Base-by-base conservation (phyloP, 2,329 filamentous ascomycete genomes). In the Botrytis pseudocinerea region DNA sequence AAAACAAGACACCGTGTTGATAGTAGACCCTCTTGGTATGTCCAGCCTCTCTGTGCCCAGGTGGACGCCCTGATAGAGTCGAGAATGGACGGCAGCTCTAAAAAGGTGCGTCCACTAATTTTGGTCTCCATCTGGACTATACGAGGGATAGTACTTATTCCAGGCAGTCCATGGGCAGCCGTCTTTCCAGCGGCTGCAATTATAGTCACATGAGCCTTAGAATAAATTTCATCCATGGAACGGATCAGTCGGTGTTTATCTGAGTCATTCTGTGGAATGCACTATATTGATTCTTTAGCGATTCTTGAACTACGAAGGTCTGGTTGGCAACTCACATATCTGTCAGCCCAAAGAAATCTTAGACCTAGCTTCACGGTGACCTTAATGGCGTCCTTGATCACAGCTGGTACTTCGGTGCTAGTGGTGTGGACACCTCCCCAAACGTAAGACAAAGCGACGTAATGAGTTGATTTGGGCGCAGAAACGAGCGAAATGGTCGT, bases 261-360 rank as follows among this genome's bases (percentile, higher is more conserved):
- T 35, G 54, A 10, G 28, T 9, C 54, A 7, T 54, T 3, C n/a
- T 35, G 16, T 35, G 7, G 7, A 32, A 59, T 35, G 18, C 54
- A 59, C n/a, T 59, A 59, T 59, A 35, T 35, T 59, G 28, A 22
- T 22, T 5, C 4, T 59, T 59, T 20, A 32, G 54, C 4, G n/a
- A 0, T 57, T 57, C 16, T 8, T 4, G n/a, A 1, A 20, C n/a
- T n/a, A 57, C 54, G 4, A 57, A 18, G 14, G 6, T 1, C 1
- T 57, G 32, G 6, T 32, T 5, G n/a, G 54, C 1, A 57, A 57
- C 54, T 32, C 3, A 57, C 54, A 6, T 57, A 57, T 57, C 1
- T 57, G 54, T 57, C 54, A 9, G 9, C 54, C 54, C 54, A 57
- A 2, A 59, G 7, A 59, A 59, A 59, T 1, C 54, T 59, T 1